Evolutionary conservation across 192 early-diverging fungal species (phyloP).

Genomic region (Haplosporangium gracile): DNA sequence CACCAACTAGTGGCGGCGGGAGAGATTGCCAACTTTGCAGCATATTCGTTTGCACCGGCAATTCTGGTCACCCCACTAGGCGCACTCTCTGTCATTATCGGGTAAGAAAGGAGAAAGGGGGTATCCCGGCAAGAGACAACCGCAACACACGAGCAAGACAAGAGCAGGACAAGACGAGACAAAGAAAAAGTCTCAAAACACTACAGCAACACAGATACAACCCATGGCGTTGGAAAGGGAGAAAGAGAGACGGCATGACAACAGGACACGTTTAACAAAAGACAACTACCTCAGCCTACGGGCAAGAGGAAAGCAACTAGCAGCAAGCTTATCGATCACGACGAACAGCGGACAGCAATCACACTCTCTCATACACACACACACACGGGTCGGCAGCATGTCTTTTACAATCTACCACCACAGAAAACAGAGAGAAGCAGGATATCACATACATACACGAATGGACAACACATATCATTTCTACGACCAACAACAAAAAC

Average conservation of each 20-base stretch:
- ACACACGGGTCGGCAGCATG: too few relatives aligned
- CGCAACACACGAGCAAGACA: background rate
- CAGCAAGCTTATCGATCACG: background rate
- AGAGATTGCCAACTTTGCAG: constrained; percentile 94
- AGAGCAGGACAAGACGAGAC: too few relatives aligned
- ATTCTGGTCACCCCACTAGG: constrained; percentile 96
- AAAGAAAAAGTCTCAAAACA: too few relatives aligned
- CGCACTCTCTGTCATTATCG: constrained; percentile 89
- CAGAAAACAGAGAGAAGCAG: too few relatives aligned
- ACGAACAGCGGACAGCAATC: background rate
- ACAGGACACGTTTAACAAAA: background rate
- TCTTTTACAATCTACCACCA: too few relatives aligned
- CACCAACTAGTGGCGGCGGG: constrained; percentile 83
- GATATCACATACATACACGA: too few relatives aligned
- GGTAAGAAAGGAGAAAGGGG: constrained; percentile 57
- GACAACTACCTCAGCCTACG: background rate
- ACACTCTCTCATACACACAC: too few relatives aligned
- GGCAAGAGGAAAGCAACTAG: background rate
- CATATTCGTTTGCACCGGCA: constrained; percentile 96
- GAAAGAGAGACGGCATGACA: too few relatives aligned
- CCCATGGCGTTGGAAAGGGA: too few relatives aligned
- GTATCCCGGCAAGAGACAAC: background rate
- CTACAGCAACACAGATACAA: too few relatives aligned
- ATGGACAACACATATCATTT: too few relatives aligned
- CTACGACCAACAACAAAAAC: background rate